Base-by-base conservation (phyloP, 2,329 filamentous ascomycete genomes). In the Botryosphaeria dothidea region DNA sequence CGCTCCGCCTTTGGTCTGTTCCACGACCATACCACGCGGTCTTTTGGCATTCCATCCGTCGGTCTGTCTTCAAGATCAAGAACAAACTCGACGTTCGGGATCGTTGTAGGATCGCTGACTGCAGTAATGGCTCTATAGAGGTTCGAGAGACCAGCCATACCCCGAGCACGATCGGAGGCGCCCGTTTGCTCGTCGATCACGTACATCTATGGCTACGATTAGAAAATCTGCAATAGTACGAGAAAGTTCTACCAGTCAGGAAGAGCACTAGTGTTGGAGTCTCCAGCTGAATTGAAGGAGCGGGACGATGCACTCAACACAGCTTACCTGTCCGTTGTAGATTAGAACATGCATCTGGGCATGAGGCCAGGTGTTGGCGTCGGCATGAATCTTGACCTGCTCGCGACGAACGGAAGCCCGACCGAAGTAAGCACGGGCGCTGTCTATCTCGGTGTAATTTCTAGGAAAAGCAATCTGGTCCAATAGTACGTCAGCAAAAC, bases 1-100 rank as follows among this genome's bases (percentile, higher is more conserved):
- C 23, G 58, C 23, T 62, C 41, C 19, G 58, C 19, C 15, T 38
- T 41, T 15, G 45, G 58, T 25, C 58, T 34, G 11, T 31, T 49
- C 58, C 58, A 62, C 7, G 58, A 9, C 58, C 58, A 62, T 65
- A 70, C 68, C 19, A 70, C 21, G 67, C 67, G 68, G 41, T 57
- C 41, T 4, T 66, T 25, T 27, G 66, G 62, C 5, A 68, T 56
- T 21, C 61, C 43, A 2, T 21, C 13, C 9, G 45, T 49, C 19
- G 43, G 43, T 5, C 23, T 45, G 51, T 64, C 62, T 9, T 64
- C 48, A 3, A 57, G 19, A 19, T 64, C 62, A 19, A 64, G 45
- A 11, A 64, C 27, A 11, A 64, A 64, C 41, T 64, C 62, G 23
- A 64, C 51, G 38, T 64, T 48, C 29, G 62, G 62, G 11, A 64